These are phyloP conservation scores for Trichoderma sp. DNA, from an alignment of 2,329 filamentous ascomycete species.

Conservation along the genomic window DNA sequence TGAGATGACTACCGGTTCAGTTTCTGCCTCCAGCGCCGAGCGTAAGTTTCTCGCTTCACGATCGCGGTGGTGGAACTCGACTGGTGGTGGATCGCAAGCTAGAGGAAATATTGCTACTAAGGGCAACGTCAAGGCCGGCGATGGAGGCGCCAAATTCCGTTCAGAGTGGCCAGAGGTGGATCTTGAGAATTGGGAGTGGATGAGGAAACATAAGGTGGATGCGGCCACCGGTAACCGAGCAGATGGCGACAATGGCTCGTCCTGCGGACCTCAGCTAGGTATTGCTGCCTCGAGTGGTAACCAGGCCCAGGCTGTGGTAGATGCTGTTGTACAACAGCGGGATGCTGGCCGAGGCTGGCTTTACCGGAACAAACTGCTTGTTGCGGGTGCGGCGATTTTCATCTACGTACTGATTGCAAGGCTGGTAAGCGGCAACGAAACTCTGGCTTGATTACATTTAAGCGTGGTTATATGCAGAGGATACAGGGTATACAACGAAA, in stretches of 20 bases:
- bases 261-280: constrained; percentile 54
- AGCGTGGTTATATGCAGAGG: neutral
- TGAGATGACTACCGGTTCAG: constrained; percentile 94
- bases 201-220: constrained; percentile 80
- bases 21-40: constrained; percentile 74
- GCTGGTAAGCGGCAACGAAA: constrained; percentile 55
- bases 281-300: constrained; percentile 57
- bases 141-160: constrained; percentile 87
- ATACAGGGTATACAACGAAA: neutral
- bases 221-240: constrained; percentile 64
- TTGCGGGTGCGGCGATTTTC: constrained; percentile 69
- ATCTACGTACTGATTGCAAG: constrained; percentile 80
- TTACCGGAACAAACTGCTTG: constrained; percentile 71
- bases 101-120: constrained; percentile 55
- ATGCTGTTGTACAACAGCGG: constrained; percentile 70
- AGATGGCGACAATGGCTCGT: constrained; percentile 48
- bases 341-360: constrained; percentile 83
- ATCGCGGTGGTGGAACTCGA: constrained; percentile 95
- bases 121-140: constrained; percentile 85
- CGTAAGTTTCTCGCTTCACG: constrained; percentile 72
- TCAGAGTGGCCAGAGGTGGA: constrained; percentile 89
- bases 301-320: constrained; percentile 70
- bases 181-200: constrained; percentile 87
- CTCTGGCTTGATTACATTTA: constrained; percentile 21
- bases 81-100: constrained; percentile 73